Base-by-base conservation (phyloP, 805 yeast genomes). In the Candida ficus region DNA sequence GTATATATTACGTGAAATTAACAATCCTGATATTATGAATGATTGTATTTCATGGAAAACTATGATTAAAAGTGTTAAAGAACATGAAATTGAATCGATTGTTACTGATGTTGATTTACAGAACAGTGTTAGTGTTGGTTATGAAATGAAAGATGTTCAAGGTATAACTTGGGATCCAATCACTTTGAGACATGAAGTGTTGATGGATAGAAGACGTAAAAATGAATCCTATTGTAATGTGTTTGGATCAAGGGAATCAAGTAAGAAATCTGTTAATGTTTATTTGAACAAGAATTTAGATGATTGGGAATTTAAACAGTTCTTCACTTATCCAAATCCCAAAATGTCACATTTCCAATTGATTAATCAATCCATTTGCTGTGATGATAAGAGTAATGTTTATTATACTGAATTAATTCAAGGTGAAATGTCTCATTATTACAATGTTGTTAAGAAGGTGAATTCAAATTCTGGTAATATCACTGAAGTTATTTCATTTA, bases 331-430 rank as follows among this genome's bases (percentile, higher is more conserved):
- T 55, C 65, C 78, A 8, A 68, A 67, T 38, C 74, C 79, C 6
- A 69, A 66, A 46, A 60, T 76, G 11, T 68, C 71, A 16, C 83
- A 79, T 60, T 76, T 77, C 54, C 83, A 78, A 57, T 61, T 78
- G 26, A 58, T 83, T 13, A 70, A 75, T 42, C 39, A 40, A 22
- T 57, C 76, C 36, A 68, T 78, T 7, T 32, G 40, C 12, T 13
- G 35, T 16, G 40, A 37, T 19, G 13, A 27, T 1, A 31, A n/a
- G 8, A 40, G 30, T 3, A 46, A 44, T 17, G 27, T 46, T 2
- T 40, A 38, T 22, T 46, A 34, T 27, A 38, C 31, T 11, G 48
- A 46, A 20, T 23, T 9, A 23, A 16, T 12, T 5, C 12, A 18
- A 20, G 10, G 5, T 16, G 14, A 6, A 12, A 19, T 7, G 26